Conservation (phyloP, 805 yeast species). For the Cephaloascus albidus region DNA sequence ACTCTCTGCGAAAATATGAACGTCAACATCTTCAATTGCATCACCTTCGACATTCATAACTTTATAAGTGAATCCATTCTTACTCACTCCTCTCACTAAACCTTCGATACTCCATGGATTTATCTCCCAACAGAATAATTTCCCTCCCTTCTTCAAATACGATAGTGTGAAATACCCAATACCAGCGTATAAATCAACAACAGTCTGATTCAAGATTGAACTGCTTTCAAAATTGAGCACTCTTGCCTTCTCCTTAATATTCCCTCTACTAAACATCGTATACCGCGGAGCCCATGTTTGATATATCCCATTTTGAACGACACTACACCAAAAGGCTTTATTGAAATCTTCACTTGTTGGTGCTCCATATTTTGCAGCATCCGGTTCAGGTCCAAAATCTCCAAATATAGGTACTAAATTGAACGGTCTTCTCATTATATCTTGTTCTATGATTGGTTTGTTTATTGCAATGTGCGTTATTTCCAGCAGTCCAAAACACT, state of each 20-base stretch:
- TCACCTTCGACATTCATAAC: conserved; percentile 20
- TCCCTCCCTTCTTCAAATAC: conserved; percentile 48
- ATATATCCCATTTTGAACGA: conserved; percentile 60
- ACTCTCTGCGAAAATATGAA: conserved; percentile 54
- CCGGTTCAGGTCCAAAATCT: conserved; percentile 45
- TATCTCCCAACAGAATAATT: conserved; percentile 69
- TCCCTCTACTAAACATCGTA: conserved; percentile 86
- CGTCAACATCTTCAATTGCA: conserved; percentile 12
- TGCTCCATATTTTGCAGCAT: conserved; percentile 10
- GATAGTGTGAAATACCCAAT: conserved; percentile 78
- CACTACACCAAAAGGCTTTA: conserved; percentile 62
- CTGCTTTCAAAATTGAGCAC: conserved; percentile 32
- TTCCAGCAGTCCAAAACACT: conserved; percentile 9
- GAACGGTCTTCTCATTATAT: conserved; percentile 56
- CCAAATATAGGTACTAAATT: conserved; percentile 54
- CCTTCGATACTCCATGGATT: conserved; percentile 84
- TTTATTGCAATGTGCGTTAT: conserved; percentile 63
- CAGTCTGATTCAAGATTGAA: conserved; percentile 27
- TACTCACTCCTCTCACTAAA: conserved; percentile 41
- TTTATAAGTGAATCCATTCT: conserved; percentile 30
- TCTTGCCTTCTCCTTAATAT: conserved; percentile 71
- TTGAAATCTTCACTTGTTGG: conserved; percentile 37
- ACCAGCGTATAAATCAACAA: conserved; percentile 73
- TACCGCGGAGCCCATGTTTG: conserved; percentile 81
- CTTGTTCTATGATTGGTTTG: conserved; percentile 50